These are phyloP conservation scores for Coemansia sp. DNA, from an alignment of 192 early-diverging fungal species.

Conservation along the genomic window DNA sequence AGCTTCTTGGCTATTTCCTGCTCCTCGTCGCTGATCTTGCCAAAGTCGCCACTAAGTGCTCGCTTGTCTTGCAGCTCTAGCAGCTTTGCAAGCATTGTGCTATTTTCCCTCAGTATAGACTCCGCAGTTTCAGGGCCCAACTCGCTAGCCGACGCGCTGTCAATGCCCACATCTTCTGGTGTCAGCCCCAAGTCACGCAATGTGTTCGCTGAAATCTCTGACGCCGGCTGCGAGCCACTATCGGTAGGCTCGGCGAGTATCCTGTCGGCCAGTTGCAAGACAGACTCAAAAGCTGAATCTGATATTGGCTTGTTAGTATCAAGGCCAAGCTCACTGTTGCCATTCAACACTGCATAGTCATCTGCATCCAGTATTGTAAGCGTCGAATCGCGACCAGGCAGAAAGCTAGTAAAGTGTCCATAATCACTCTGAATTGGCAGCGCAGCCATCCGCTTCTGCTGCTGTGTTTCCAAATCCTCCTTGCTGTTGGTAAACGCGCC, in stretches of 20 bases:
- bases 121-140: constrained; percentile 20
- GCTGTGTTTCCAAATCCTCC: background rate
- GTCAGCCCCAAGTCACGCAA: constrained; percentile 20
- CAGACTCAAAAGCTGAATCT: constrained; percentile 14
- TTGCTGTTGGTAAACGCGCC: background rate
- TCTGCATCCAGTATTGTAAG: constrained; percentile 9
- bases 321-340: background rate
- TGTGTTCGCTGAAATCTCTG: constrained; percentile 13
- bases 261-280: constrained; percentile 17
- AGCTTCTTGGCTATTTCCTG: constrained; percentile 21
- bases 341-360: constrained; percentile 11
- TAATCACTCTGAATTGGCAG: constrained; percentile 24
- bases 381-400: constrained; percentile 39
- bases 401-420: constrained; percentile 41
- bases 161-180: constrained; percentile 19
- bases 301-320: background rate
- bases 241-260: constrained; percentile 5
- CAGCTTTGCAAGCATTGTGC: constrained; percentile 23
- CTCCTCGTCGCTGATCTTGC: constrained; percentile 28
- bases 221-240: background rate
- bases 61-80: constrained; percentile 36
- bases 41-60: constrained; percentile 21
- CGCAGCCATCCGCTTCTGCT: background rate
- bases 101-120: constrained; percentile 27
- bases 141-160: background rate